A percentile compares a stretch with the other conserved stretches of the same genome.
phyloP scores from a whole-genome alignment of 1,139 yeast genomes.

The Zhuliangozyma blackwelliae region DNA sequence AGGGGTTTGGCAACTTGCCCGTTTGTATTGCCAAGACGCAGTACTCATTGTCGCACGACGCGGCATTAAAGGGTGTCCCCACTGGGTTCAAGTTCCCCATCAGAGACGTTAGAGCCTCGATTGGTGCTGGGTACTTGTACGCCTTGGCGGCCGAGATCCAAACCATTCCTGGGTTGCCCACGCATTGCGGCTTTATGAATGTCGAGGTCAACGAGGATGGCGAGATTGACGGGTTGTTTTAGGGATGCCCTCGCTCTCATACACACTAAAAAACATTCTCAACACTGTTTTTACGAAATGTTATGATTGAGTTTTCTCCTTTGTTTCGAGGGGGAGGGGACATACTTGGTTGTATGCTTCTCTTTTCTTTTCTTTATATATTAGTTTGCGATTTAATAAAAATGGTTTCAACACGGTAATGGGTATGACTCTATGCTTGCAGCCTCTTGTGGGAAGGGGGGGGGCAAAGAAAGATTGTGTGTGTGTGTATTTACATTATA shows the following conservation, averaged over 20 bases:
- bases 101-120: constrained; percentile 88
- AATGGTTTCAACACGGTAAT: too few species aligned
- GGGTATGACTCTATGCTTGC: too few species aligned
- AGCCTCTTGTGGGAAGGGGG: too few species aligned
- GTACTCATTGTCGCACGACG: constrained; percentile 93
- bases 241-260: constrained; percentile 12
- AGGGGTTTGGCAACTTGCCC: constrained; percentile 91
- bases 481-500: too few species aligned
- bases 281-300: constrained; percentile 6
- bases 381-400: too few species aligned
- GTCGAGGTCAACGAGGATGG: constrained; percentile 93
- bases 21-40: constrained; percentile 98
- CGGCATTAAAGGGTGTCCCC: constrained; percentile 91
- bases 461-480: too few species aligned
- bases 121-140: constrained; percentile 95
- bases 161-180: constrained; percentile 97
- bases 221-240: constrained; percentile 91
- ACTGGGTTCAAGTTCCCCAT: constrained; percentile 92
- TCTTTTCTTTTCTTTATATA: too few species aligned
- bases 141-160: constrained; percentile 97
- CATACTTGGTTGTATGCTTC: too few species aligned
- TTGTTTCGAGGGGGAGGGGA: not conserved
- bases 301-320: constrained; percentile 3
- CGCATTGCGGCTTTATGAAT: constrained; percentile 95
- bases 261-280: constrained; percentile 12